Evolutionary conservation across 2,329 filamentous ascomycete genomes (phyloP).

Genomic region (Metarhizium album): DNA sequence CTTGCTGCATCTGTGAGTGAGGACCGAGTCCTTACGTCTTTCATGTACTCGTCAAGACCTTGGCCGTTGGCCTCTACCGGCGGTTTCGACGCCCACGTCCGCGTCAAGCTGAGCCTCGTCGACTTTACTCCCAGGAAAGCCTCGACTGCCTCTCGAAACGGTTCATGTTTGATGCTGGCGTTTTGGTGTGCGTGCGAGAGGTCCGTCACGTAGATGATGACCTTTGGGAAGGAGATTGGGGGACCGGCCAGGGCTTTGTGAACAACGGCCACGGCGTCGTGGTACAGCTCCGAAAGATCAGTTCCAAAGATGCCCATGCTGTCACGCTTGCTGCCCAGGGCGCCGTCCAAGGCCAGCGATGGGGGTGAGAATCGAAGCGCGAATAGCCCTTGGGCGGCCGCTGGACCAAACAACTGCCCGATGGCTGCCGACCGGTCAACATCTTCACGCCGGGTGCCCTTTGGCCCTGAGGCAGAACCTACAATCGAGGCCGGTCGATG

Average conservation of each 20-base stretch:
- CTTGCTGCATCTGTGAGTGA: not conserved
- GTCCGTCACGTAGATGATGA: constrained; percentile 18
- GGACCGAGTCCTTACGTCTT: constrained; percentile 13
- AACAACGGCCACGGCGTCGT: constrained; percentile 10
- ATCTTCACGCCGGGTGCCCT: not conserved
- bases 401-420: constrained; percentile 12
- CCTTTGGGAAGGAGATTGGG: constrained; percentile 4
- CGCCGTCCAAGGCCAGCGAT: constrained; percentile 7
- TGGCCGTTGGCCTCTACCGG: constrained; percentile 13
- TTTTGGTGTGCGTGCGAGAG: constrained; percentile 6
- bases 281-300: constrained; percentile 16
- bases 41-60: constrained; percentile 18
- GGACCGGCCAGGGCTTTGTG: not conserved
- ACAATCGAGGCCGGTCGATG: constrained; percentile 27
- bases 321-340: constrained; percentile 10
- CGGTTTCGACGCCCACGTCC: constrained; percentile 13
- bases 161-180: constrained; percentile 7
- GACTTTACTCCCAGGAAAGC: constrained; percentile 10
- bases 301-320: constrained; percentile 14
- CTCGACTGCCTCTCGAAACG: constrained; percentile 18
- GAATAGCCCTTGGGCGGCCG: constrained; percentile 18
- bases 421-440: constrained; percentile 8
- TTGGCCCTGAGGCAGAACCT: constrained; percentile 5
- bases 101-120: constrained; percentile 10
- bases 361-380: constrained; percentile 15